Percentiles rank a stretch among this genome's conserved stretches.
Evolutionary conservation across 306 rosid genomes (phyloP).

Genomic region (Arachis hypogaea): DNA sequence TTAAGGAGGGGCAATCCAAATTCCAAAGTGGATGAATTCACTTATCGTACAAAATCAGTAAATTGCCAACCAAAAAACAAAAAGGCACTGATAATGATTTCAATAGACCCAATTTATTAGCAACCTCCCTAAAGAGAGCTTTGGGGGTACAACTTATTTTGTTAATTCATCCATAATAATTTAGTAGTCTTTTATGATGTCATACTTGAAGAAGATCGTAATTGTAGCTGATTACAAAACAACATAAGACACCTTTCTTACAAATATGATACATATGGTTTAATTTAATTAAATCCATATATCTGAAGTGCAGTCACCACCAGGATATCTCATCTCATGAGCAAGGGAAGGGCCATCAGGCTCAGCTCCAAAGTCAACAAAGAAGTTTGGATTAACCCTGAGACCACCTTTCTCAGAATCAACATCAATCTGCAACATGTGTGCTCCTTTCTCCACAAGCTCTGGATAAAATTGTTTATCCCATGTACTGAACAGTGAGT

Average conservation of each 20-base stretch:
- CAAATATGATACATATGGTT: neutral
- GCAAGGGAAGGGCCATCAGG: constrained; percentile 95
- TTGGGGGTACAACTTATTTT: neutral
- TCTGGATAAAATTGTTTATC: constrained; percentile 86
- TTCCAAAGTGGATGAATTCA: neutral
- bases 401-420: constrained; percentile 79
- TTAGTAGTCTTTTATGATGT: neutral
- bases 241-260: neutral
- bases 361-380: constrained; percentile 89
- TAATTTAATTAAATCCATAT: constrained; percentile 65
- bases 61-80: too few species aligned
- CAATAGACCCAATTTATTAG: neutral
- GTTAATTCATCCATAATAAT: constrained; percentile 1
- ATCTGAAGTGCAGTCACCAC: constrained; percentile 97
- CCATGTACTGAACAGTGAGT: constrained; percentile 89
- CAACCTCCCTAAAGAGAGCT: neutral
- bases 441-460: constrained; percentile 73
- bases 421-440: constrained; percentile 87
- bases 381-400: constrained; percentile 70
- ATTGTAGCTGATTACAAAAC: neutral
- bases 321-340: constrained; percentile 96
- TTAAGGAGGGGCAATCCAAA: too few species aligned
- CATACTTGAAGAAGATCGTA: constrained; percentile 7
- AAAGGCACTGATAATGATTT: neutral
- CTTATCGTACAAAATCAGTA: neutral